Evolutionary conservation across 2,329 filamentous ascomycete species (phyloP).

Genomic region (Neurospora sp.): DNA sequence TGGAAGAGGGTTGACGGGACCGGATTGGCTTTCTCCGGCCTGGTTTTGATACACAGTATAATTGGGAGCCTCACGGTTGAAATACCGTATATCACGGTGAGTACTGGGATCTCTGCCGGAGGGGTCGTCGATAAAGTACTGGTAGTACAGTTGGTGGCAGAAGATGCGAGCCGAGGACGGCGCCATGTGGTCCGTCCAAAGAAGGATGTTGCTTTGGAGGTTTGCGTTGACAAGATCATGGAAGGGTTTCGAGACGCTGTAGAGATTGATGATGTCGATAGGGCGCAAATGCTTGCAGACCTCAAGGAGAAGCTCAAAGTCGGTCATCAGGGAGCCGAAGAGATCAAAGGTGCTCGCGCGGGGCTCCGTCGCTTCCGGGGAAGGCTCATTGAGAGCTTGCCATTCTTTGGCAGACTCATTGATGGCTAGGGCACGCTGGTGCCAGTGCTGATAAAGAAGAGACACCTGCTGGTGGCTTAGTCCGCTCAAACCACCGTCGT

Average conservation of each 20-base stretch:
- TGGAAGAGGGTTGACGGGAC: neutral
- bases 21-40: neutral
- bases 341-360: constrained; percentile 26
- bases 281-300: constrained; percentile 44
- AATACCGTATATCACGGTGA: constrained; percentile 11
- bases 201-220: constrained; percentile 46
- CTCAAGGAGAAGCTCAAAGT: constrained; percentile 42
- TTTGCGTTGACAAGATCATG: constrained; percentile 49
- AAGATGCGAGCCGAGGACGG: constrained; percentile 49
- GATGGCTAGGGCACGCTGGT: constrained; percentile 7
- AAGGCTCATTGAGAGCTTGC: constrained; percentile 1
- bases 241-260: constrained; percentile 53
- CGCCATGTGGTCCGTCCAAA: constrained; percentile 42
- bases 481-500: neutral
- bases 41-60: neutral
- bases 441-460: neutral
- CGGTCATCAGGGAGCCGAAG: constrained; percentile 31
- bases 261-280: constrained; percentile 51
- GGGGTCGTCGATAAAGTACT: constrained; percentile 51
- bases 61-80: constrained; percentile 4
- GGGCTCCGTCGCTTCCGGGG: neutral
- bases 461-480: neutral
- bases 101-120: constrained; percentile 29
- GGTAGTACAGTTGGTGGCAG: constrained; percentile 47
- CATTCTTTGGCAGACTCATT: constrained; percentile 6